Evolutionary conservation across 176 grass and related monocot genomes (phyloP).

Genomic region (Zea luxurians): DNA sequence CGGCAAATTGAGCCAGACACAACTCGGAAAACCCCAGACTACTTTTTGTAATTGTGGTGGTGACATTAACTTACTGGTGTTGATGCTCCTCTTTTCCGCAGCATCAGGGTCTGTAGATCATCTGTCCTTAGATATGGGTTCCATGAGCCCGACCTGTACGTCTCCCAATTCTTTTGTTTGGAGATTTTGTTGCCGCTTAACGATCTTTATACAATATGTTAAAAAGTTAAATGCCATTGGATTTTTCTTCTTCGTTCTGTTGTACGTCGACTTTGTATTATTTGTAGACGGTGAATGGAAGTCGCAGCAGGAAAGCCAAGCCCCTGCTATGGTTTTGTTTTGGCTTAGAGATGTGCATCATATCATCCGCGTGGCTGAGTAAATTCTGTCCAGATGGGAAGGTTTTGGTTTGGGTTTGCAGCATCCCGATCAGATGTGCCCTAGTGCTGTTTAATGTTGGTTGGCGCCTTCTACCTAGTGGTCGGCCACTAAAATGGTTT

Average conservation of each 20-base stretch:
- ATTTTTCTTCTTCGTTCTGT: conserved; percentile 31
- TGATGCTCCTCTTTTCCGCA: conserved; percentile 47
- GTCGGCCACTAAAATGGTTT: neutral
- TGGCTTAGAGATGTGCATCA: neutral
- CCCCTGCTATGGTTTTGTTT: conserved; percentile 7
- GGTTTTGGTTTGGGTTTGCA: neutral
- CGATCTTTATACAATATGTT: conserved; percentile 48
- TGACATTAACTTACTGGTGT: conserved; percentile 44
- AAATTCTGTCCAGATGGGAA: neutral
- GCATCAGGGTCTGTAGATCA: conserved; percentile 51
- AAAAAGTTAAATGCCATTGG: conserved; percentile 48
- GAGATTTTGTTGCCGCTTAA: conserved; percentile 65
- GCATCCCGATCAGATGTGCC: neutral
- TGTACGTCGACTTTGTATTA: conserved; percentile 58
- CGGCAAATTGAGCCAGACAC: conserved; percentile 90
- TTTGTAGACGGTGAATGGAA: conserved; percentile 51
- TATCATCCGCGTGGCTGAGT: conserved; percentile 18
- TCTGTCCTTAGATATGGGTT: conserved; percentile 41
- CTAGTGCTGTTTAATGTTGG: neutral
- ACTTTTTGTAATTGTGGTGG: conserved; percentile 85
- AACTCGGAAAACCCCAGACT: conserved; percentile 93
- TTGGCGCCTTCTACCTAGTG: neutral
- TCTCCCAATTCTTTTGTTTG: conserved; percentile 79
- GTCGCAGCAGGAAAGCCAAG: conserved; percentile 43
- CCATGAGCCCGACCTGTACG: conserved; percentile 39